Evolutionary conservation across 805 yeast species (phyloP), one percentile per base, ranked within the genome.

Genomic region (Candida bentonensis): DNA sequence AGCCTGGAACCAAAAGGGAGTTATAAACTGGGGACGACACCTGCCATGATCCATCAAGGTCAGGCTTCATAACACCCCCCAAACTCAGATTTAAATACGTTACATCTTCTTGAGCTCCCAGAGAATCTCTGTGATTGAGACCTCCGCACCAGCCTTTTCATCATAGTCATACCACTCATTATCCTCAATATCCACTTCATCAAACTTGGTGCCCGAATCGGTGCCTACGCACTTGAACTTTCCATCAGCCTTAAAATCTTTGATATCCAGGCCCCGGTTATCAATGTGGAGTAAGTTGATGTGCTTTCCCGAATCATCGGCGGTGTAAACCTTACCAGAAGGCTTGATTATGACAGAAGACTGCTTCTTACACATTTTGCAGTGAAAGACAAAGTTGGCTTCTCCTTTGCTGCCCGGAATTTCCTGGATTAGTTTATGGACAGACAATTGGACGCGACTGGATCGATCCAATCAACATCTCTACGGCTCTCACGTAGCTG

Each of bases 111-210:
- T 40, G 27, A 17, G 40, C 22, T 1, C 69, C 81, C 92, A 88
- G 39, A 62, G 57, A n/a, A 78, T 67, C 2, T 84, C 88, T 1
- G 82, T 77, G 15, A 92, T 72, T 21, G 88, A 76, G 17, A 87
- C 96, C 61, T 89, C 96, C 39, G 67, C 74, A 11, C 76, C 74
- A 4, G 82, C 79, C 51, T 78, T 74, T 46, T 92, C 97, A 59
- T 92, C 97, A 57, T 88, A 92, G 55, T 92, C 98, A 58, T 79
- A 92, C 88, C 95, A 88, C 58, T 92, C 97, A 44, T 75, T 78
- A 22, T 84, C 95, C 28, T 69, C 73, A 23, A 87, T 65, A 45
- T 82, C 92, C 22, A 86, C 72, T 23, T 82, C 84, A 3, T 56
- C 56, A 55, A 82, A 84, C 44, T 58, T 61, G 7, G 81, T 67